phyloP scores from a whole-genome alignment of 2,329 filamentous ascomycete species.

The Cylindrodendrum hubeiense region DNA sequence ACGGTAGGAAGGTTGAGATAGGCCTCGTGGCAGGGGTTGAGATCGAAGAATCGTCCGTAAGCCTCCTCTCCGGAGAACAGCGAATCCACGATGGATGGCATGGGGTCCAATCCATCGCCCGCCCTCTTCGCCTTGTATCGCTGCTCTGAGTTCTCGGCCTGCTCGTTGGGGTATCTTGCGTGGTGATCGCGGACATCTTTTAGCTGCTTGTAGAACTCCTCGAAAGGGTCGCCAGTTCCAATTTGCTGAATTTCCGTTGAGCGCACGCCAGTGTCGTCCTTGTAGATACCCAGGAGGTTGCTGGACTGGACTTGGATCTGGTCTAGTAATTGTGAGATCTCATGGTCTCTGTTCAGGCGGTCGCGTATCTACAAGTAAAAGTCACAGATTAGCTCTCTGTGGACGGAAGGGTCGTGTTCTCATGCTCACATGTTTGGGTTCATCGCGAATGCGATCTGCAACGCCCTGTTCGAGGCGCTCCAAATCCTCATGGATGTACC shows the following conservation, averaged over 20 bases:
- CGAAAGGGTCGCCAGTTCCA: constrained; percentile 86
- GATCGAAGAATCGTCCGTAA: constrained; percentile 91
- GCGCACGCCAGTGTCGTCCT: constrained; percentile 78
- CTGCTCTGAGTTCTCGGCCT: constrained; percentile 93
- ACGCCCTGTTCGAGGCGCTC: constrained; percentile 96
- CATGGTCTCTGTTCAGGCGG: constrained; percentile 89
- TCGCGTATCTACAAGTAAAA: constrained; percentile 78
- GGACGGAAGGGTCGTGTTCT: not conserved
- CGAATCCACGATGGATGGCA: constrained; percentile 80
- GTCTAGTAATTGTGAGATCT: constrained; percentile 86
- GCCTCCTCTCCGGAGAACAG: constrained; percentile 98
- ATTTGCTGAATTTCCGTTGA: constrained; percentile 87
- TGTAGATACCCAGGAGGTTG: constrained; percentile 85
- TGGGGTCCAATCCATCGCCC: constrained; percentile 72
- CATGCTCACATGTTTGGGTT: constrained; percentile 83
- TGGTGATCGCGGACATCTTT: constrained; percentile 88
- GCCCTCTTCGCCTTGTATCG: constrained; percentile 82
- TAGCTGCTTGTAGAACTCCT: constrained; percentile 90
- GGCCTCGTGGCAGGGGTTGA: constrained; percentile 85
- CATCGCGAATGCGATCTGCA: constrained; percentile 87
- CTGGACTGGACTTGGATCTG: constrained; percentile 90
- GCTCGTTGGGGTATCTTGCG: constrained; percentile 91
- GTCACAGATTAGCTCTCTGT: constrained; percentile 37
- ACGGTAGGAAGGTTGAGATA: constrained; percentile 91
- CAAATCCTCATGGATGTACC: constrained; percentile 94